Evolutionary conservation across 768 basidiomycete genomes (phyloP), one percentile per base, ranked within the genome.

Genomic region (Lactarius pseudohatsudake): DNA sequence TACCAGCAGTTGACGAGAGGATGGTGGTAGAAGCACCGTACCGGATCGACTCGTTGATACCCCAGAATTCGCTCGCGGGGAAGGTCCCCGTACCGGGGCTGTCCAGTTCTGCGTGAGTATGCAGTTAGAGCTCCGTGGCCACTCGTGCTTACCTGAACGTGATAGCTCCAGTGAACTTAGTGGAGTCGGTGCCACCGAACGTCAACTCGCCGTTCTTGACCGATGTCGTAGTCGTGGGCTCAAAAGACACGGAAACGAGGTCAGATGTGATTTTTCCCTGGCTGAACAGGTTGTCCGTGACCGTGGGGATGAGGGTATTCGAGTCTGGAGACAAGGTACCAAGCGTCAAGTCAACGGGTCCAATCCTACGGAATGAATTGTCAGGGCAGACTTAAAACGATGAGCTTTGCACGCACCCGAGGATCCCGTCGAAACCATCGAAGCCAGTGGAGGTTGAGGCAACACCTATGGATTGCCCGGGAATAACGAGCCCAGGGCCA

Each of bases 381-480:
- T 58, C 54, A 55, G 9, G 4, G 40, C 5, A 15, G 13, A 32
- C 32, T 54, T n/a, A 54, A 20, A 43, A 7, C 16, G 36, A 30
- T 56, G 22, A 16, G 10, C n/a, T 11, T 47, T 22, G n/a, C 10
- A 20, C 38, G 40, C 43, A 43, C 69, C 80, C 70, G 16, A 82
- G 74, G 57, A 81, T 74, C 16, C 81, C 81, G 64, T 81, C 79
- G 11, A 79, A 70, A 9, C 71, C 75, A 4, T 61, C 53, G 54
- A 78, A 74, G 18, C 77, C 78, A 1, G 18, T 0, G 16, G 74
- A n/a, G 0, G n/a, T 43, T 5, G 62, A 58, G 1, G 81, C 80
- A 57, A 76, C 76, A 18, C 80, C 81, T 69, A 81, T 77, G 36
- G 66, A 67, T 72, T 82, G 81, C n/a, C 69, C 69, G 11, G 32